These are phyloP conservation scores for Diaporthe vaccinii DNA, from an alignment of 2,329 filamentous ascomycete genomes.

Conservation along the genomic window DNA sequence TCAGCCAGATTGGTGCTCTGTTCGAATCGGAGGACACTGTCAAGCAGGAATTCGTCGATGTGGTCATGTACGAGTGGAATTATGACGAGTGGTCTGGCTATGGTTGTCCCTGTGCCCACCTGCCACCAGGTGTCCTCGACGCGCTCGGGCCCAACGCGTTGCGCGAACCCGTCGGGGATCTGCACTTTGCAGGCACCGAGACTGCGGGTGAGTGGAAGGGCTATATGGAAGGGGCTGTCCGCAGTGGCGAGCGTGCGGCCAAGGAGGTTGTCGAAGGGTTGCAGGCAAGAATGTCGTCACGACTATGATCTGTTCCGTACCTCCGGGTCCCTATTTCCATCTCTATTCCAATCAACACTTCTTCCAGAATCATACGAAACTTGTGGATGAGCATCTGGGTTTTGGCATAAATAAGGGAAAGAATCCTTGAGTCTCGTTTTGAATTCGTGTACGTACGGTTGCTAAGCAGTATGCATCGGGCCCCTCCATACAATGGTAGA, in stretches of 20 bases:
- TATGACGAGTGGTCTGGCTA: slow-evolving; percentile 53
- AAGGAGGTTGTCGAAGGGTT: slow-evolving; percentile 53
- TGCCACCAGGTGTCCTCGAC: slow-evolving; percentile 56
- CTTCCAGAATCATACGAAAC: no score
- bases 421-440: no score
- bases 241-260: slow-evolving; percentile 61
- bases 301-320: no score
- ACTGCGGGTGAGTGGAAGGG: slow-evolving; percentile 65
- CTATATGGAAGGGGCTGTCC: slow-evolving; percentile 69
- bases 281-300: no score
- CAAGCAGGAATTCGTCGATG: slow-evolving; percentile 48
- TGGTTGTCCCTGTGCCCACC: slow-evolving; percentile 56
- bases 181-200: slow-evolving; percentile 68
- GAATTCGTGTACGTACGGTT: no score
- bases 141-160: slow-evolving; percentile 49
- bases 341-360: no score
- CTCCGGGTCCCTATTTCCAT: no score
- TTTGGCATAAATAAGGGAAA: no score
- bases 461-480: no score
- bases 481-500: no score
- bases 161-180: slow-evolving; percentile 51
- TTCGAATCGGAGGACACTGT: slow-evolving; percentile 42
- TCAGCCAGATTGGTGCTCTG: slow-evolving; percentile 47
- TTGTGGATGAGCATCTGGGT: no score
- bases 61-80: slow-evolving; percentile 54